phyloP scores from a whole-genome alignment of 2,329 filamentous ascomycete genomes.

The Aspergillus pseudoviridinutans region DNA sequence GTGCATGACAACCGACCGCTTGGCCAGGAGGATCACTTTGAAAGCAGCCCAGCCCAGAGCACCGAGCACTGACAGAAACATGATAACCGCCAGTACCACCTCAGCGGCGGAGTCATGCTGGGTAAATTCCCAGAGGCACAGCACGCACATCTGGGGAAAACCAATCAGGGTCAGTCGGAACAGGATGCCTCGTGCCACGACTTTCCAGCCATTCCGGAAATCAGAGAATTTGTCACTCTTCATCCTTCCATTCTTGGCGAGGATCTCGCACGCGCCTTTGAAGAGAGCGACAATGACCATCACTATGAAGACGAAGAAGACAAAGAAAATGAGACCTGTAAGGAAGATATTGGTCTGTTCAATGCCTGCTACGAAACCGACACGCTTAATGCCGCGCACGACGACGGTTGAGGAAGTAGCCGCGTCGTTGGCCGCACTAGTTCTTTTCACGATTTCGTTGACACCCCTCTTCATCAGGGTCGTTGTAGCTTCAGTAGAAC shows the following conservation, averaged over 20 bases:
- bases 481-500: slow-evolving; percentile 44
- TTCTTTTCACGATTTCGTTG: slow-evolving; percentile 51
- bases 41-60: slow-evolving; percentile 81
- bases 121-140: slow-evolving; percentile 93
- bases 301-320: slow-evolving; percentile 74
- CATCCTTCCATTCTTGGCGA: slow-evolving; percentile 71
- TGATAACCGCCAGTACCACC: slow-evolving; percentile 82
- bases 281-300: slow-evolving; percentile 69
- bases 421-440: slow-evolving; percentile 34
- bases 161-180: slow-evolving; percentile 88
- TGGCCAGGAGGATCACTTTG: slow-evolving; percentile 86
- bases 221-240: slow-evolving; percentile 83
- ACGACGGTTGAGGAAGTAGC: slow-evolving; percentile 37
- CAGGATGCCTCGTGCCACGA: slow-evolving; percentile 87
- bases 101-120: slow-evolving; percentile 78
- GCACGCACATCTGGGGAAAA: slow-evolving; percentile 83
- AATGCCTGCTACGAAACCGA: slow-evolving; percentile 79
- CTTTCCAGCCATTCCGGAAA: slow-evolving; percentile 91
- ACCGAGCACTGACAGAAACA: slow-evolving; percentile 73
- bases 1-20: slow-evolving; percentile 84
- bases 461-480: slow-evolving; percentile 24
- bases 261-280: slow-evolving; percentile 75
- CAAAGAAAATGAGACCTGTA: slow-evolving; percentile 85
- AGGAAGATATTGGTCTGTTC: slow-evolving; percentile 91
- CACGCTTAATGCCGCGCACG: slow-evolving; percentile 81